These are phyloP conservation scores for Yamadazyma ubonensis DNA, from an alignment of 805 yeast genomes.

Conservation along the genomic window DNA sequence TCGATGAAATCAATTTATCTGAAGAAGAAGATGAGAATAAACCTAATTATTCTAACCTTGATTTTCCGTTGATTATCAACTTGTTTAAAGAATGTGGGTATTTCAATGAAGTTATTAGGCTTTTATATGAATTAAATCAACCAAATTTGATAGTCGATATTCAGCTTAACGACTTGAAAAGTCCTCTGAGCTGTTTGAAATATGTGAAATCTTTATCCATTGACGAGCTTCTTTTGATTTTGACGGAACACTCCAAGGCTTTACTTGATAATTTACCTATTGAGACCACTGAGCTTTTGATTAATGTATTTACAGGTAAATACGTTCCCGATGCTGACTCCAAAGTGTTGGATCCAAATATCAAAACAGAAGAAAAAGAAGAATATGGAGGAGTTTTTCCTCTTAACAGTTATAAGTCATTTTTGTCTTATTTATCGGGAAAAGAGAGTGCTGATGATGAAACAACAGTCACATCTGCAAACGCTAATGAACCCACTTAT, in stretches of 20 bases:
- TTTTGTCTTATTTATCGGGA: conserved; percentile 29
- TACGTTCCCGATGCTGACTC: conserved; percentile 47
- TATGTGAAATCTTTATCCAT: conserved; percentile 68
- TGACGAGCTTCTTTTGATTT: conserved; percentile 72
- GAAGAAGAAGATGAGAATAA: conserved; percentile 12
- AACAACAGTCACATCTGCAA: conserved; percentile 8
- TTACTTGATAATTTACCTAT: conserved; percentile 70
- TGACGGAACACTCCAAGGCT: conserved; percentile 63
- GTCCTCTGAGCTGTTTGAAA: conserved; percentile 45
- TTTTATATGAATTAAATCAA: conserved; percentile 71
- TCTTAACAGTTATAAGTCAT: conserved; percentile 32
- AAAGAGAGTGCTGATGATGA: conserved; percentile 17
- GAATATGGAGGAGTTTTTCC: conserved; percentile 20
- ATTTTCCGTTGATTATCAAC: conserved; percentile 63
- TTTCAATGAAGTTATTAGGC: conserved; percentile 59
- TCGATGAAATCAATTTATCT: conserved; percentile 38
- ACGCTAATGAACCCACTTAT: conserved; percentile 56
- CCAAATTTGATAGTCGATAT: conserved; percentile 76
- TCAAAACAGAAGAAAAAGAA: conserved; percentile 12
- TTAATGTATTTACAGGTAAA: conserved; percentile 85
- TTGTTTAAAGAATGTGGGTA: conserved; percentile 74
- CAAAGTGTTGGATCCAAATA: conserved; percentile 7
- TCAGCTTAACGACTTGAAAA: conserved; percentile 58
- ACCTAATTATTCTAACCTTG: conserved; percentile 45
- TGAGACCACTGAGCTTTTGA: conserved; percentile 77